phyloP scores from a whole-genome alignment of 805 yeast species.

The Yamadazyma sp. region DNA sequence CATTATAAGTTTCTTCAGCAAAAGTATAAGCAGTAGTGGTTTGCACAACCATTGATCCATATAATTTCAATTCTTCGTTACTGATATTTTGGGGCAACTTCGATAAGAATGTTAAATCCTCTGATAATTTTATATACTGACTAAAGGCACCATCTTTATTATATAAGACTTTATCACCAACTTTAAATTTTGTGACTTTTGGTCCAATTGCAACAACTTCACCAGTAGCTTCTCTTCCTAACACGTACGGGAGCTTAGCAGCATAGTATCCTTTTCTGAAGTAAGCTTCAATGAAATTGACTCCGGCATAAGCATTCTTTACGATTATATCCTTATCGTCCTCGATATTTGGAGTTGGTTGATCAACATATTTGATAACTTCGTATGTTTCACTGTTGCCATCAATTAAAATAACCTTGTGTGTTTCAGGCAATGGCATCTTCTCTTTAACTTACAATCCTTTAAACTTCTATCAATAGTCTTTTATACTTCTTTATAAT shows the following conservation, averaged over 20 bases:
- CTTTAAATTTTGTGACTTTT: slow-evolving; percentile 48
- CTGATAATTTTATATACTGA: slow-evolving; percentile 58
- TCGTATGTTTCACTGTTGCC: slow-evolving; percentile 55
- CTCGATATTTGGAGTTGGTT: slow-evolving; percentile 56
- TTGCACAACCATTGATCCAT: slow-evolving; percentile 64
- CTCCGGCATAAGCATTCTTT: slow-evolving; percentile 73
- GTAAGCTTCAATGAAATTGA: slow-evolving; percentile 80
- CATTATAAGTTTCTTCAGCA: slow-evolving; percentile 60
- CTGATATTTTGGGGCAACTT: slow-evolving; percentile 48
- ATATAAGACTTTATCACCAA: slow-evolving; percentile 74
- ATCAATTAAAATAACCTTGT: slow-evolving; percentile 52
- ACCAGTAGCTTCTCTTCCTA: slow-evolving; percentile 79
- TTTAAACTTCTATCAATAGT: too few relatives aligned
- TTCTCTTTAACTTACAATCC: too few relatives aligned
- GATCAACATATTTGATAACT: slow-evolving; percentile 53
- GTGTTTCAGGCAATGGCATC: too few relatives aligned
- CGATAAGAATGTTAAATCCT: slow-evolving; percentile 29
- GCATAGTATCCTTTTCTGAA: slow-evolving; percentile 80
- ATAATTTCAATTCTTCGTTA: slow-evolving; percentile 50
- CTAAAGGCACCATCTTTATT: slow-evolving; percentile 57
- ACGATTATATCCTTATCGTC: slow-evolving; percentile 58
- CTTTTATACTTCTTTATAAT: too few relatives aligned
- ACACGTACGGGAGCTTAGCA: slow-evolving; percentile 50
- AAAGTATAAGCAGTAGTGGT: slow-evolving; percentile 81
- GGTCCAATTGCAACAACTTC: slow-evolving; percentile 62